Conservation (phyloP, 225 moss, liverwort and hornwort species). For the Physcomitrium patens region DNA sequence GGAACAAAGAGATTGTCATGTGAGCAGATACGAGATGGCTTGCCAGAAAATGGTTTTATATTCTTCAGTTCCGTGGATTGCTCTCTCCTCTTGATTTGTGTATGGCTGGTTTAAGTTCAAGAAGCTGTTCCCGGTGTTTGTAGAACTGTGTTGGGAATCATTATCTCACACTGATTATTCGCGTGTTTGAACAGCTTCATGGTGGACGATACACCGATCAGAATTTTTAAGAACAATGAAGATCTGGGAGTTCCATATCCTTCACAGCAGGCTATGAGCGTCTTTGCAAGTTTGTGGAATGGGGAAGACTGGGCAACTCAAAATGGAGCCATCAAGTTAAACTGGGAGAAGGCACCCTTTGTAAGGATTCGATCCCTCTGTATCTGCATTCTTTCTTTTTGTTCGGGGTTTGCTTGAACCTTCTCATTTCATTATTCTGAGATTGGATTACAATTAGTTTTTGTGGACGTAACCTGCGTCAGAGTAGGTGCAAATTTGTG, state of each 20-base stretch:
- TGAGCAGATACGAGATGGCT: conserved; percentile 18
- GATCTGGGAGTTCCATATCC: conserved; percentile 44
- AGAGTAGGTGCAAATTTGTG: background rate
- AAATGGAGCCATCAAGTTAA: conserved; percentile 48
- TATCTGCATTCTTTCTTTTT: background rate
- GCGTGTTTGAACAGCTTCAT: conserved; percentile 33
- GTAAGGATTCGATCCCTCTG: conserved; percentile 11
- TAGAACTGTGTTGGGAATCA: background rate
- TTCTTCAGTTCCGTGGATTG: background rate
- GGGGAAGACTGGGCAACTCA: conserved; percentile 55
- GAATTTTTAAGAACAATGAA: conserved; percentile 46
- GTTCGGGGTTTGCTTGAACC: background rate
- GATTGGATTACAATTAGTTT: background rate
- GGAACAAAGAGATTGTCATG: conserved; percentile 47
- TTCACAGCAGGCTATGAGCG: conserved; percentile 46
- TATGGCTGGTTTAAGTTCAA: background rate
- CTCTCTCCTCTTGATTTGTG: background rate
- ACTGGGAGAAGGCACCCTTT: conserved; percentile 44
- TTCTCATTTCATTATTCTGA: background rate
- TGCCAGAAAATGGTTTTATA: background rate
- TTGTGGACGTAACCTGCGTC: background rate
- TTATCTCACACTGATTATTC: conserved; percentile 5
- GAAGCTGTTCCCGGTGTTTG: background rate
- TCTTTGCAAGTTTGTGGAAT: conserved; percentile 53
- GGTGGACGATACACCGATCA: conserved; percentile 47